Percentiles rank a stretch among this genome's conserved stretches.
phyloP scores from a whole-genome alignment of 2,329 filamentous ascomycete species.

The Cordyceps cicadae region DNA sequence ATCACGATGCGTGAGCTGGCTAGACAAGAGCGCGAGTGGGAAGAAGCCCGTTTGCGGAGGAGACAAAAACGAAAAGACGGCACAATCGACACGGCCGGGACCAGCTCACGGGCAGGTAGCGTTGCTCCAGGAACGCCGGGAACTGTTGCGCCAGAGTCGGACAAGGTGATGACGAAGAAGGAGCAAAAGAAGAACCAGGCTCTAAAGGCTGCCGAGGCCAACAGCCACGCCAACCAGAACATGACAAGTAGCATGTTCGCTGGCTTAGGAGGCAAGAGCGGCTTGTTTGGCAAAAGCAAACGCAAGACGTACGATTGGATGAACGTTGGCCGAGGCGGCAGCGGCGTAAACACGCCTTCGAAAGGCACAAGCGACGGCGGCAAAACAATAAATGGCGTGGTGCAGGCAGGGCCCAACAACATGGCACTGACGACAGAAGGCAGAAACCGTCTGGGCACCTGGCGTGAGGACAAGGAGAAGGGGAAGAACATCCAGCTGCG shows the following conservation, averaged over 20 bases:
- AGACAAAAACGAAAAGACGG: slow-evolving; percentile 56
- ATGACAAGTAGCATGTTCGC: slow-evolving; percentile 68
- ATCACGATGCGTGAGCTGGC: slow-evolving; percentile 53
- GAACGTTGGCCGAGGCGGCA: slow-evolving; percentile 43
- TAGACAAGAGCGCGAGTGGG: slow-evolving; percentile 58
- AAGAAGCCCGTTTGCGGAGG: slow-evolving; percentile 63
- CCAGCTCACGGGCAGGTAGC: slow-evolving; percentile 45
- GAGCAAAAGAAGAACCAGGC: slow-evolving; percentile 67
- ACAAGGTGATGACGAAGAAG: slow-evolving; percentile 77
- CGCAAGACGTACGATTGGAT: slow-evolving; percentile 71
- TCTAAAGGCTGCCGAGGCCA: slow-evolving; percentile 70
- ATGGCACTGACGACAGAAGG: slow-evolving; percentile 47
- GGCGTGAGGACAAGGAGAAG: slow-evolving; percentile 69
- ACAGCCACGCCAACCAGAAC: slow-evolving; percentile 75
- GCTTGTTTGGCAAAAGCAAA: slow-evolving; percentile 50
- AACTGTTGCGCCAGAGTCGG: slow-evolving; percentile 52
- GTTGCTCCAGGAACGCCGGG: slow-evolving; percentile 54
- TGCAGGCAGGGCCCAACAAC: slow-evolving; percentile 23
- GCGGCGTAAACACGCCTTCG: slow-evolving; percentile 45
- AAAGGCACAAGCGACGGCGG: slow-evolving; percentile 26
- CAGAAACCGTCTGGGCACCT: slow-evolving; percentile 59
- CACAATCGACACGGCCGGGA: slow-evolving; percentile 40
- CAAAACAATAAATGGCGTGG: slow-evolving; percentile 25
- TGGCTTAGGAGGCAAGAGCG: slow-evolving; percentile 54
- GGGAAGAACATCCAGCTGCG: slow-evolving; percentile 75